phyloP scores from a whole-genome alignment of 2,329 filamentous ascomycete genomes.

The Onygenales sp. region DNA sequence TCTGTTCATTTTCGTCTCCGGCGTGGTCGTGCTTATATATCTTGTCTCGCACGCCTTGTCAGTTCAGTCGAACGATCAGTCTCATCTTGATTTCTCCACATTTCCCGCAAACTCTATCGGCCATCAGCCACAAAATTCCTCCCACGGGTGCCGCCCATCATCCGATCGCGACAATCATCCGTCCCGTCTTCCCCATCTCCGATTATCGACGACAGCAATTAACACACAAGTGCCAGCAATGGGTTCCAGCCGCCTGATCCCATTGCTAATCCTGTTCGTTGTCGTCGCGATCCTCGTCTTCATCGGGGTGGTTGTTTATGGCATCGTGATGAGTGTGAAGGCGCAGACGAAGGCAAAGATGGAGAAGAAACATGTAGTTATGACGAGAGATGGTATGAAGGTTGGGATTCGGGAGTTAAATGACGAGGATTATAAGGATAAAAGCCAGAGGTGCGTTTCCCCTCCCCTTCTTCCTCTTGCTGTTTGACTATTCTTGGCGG shows the following conservation, averaged over 20 bases:
- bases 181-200: too few relatives aligned
- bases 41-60: too few relatives aligned
- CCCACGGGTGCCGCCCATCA: too few relatives aligned
- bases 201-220: too few relatives aligned
- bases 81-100: too few relatives aligned
- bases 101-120: too few relatives aligned
- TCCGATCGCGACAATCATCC: neutral
- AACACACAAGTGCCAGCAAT: neutral
- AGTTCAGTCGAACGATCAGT: too few relatives aligned
- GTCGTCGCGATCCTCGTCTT: constrained; percentile 42
- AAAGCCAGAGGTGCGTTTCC: constrained; percentile 43
- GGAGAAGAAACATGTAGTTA: constrained; percentile 54
- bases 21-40: too few relatives aligned
- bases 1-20: too few relatives aligned
- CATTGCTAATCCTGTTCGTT: constrained; percentile 47
- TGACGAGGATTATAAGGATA: constrained; percentile 50
- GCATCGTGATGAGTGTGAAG: constrained; percentile 49
- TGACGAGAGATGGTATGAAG: constrained; percentile 52
- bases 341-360: constrained; percentile 49
- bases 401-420: constrained; percentile 51
- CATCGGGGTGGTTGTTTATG: constrained; percentile 49
- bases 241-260: constrained; percentile 32
- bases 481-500: neutral
- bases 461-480: neutral
- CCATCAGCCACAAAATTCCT: too few relatives aligned